Base-by-base conservation (phyloP, 768 basidiomycete genomes). In the Serendipita sp. region DNA sequence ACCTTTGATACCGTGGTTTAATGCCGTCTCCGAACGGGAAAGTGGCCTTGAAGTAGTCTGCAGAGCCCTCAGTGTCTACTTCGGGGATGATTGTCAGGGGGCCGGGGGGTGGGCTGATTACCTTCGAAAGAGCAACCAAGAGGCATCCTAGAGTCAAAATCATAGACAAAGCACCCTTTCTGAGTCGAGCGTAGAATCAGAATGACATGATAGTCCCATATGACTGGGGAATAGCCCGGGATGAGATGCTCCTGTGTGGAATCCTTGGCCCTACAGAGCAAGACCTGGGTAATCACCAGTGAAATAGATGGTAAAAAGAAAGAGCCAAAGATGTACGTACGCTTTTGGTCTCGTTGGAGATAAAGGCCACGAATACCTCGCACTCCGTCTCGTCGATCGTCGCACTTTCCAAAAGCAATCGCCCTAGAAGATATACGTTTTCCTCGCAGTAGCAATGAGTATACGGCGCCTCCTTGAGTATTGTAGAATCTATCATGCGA, bases 181-280 rank as follows among this genome's bases (percentile, higher is more conserved):
- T 37, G 44, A 11, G 30, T 15, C 65, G 76, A 73, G 46, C 76
- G 77, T 35, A 88, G 74, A 53, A 81, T 71, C 11, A 86, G 77
- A 46, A 89, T 73, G 68, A 85, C 86, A 69, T 88, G 86, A 72
- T 89, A 88, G 71, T 89, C 86, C 86, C 86, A 88, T 46, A 88
- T 72, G 18, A 87, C 79, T 46, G 79, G 72, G 45, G 41, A 67
- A 11, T 65, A 28, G 16, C 56, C 56, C 16, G 28, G 56, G 2
- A 60, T 63, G 2, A 64, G 68, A 41, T 73, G 73, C 34, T 68
- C 70, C 15, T 72, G 69, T 15, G 66, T 66, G 11, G 78, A 76
- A 32, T 73, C 74, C 67, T 78, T 80, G 72, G 87, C 86, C 65
- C 75, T 76, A 82, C 83, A 86, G 51, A 89, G 70, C 32, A 83